Base-by-base conservation (phyloP, 768 basidiomycete species). In the Lentinula guzmanii region DNA sequence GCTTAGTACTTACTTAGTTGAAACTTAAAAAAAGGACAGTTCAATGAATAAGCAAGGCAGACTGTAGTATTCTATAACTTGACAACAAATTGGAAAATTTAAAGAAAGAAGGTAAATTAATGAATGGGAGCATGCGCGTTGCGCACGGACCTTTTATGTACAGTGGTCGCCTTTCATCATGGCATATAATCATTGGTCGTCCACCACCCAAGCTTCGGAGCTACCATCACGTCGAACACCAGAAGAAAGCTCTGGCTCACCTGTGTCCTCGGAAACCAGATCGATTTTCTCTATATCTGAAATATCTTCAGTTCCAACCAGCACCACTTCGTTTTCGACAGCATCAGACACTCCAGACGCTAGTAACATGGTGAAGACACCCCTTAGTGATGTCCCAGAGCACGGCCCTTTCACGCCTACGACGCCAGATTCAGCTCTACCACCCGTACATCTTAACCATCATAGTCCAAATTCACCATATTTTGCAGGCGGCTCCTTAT, bases 401-500 rank as follows among this genome's bases (percentile, higher is more conserved):
- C 72, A 72, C 21, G 60, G 64, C 28, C 65, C 66, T 16, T 63
- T 65, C 54, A 52, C 58, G 0, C 65, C 60, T 18, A n/a, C 62
- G 1, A 42, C 41, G 31, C 66, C 66, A 1, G 59, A 52, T 37
- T 6, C 50, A 6, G 5, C 50, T 9, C 35, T 52, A 41, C 48
- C 58, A 45, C 45, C 43, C 15, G 13, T 18, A 15, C 34, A 35
- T 33, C 35, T 21, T n/a, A 46, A 24, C 46, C 28, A 43, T 41
- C 28, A 34, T 15, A 64, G 65, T 55, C 62, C 70, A 13, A 70
- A 69, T 53, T 77, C 77, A 0, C 77, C 77, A 5, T 79, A 79
- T 65, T 64, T 73, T 61, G 71, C 71, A 37, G 70, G 72, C 7
- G 68, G 72, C 4, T 71, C 72, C 18, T 76, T 76, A 15, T 69